phyloP scores from a whole-genome alignment of 306 rosid genomes.

The Quillaja saponaria region DNA sequence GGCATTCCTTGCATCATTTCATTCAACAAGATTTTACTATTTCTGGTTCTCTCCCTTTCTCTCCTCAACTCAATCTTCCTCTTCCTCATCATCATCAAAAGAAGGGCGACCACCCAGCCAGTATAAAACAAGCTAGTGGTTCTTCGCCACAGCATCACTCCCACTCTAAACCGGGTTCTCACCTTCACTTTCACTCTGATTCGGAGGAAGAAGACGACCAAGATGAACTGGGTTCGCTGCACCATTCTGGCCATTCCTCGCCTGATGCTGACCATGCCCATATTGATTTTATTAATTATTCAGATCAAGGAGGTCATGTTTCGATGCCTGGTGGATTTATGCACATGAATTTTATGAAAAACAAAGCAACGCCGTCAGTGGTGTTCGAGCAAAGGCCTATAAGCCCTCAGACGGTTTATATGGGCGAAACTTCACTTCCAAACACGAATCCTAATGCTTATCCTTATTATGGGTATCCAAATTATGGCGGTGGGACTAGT shows the following conservation, averaged over 20 bases:
- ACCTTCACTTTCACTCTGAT: constrained; percentile 71
- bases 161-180: constrained; percentile 65
- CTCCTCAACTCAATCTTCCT: constrained; percentile 48
- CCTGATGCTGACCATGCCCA: constrained; percentile 34
- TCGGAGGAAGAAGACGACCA: constrained; percentile 39
- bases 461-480: constrained; percentile 29
- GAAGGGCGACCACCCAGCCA: constrained; percentile 33
- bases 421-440: constrained; percentile 63
- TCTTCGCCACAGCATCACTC: constrained; percentile 42
- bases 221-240: constrained; percentile 27
- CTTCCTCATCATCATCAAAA: too few species aligned
- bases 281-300: neutral
- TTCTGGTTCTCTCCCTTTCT: constrained; percentile 31
- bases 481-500: constrained; percentile 41
- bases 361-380: constrained; percentile 60
- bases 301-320: constrained; percentile 11
- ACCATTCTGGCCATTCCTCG: constrained; percentile 57
- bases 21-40: constrained; percentile 38
- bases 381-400: constrained; percentile 62
- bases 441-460: constrained; percentile 9
- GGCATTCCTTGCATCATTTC: constrained; percentile 64
- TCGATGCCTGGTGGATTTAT: constrained; percentile 38
- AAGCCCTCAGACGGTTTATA: constrained; percentile 41
- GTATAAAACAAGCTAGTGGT: constrained; percentile 6
- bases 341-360: constrained; percentile 70